phyloP scores from a whole-genome alignment of 208 protist genomes.

The Naegleria gruberi region DNA sequence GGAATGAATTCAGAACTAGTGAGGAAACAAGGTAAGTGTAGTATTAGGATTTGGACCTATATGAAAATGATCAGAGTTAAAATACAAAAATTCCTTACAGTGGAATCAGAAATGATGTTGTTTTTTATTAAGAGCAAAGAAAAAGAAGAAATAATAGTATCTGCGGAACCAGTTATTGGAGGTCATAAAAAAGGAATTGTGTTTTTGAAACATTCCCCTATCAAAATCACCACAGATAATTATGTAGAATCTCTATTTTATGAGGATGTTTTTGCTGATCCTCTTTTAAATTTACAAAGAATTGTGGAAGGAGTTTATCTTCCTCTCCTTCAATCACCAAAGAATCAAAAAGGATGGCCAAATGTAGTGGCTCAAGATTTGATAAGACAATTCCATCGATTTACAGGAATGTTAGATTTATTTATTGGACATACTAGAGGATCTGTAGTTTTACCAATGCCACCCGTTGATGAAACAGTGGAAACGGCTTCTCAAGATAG shows the following conservation, averaged over 20 bases:
- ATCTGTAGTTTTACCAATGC: conserved; percentile 21
- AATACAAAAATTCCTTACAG: background rate
- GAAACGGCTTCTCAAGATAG: conserved; percentile 6
- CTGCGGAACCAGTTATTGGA: background rate
- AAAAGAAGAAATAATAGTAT: background rate
- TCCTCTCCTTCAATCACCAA: conserved; percentile 11
- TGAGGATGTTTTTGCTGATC: background rate
- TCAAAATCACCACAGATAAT: background rate
- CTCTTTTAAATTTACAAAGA: background rate
- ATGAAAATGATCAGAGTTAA: background rate
- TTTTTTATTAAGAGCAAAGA: background rate
- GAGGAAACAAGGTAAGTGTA: background rate
- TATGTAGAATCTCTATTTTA: background rate
- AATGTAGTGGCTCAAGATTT: conserved; percentile 27
- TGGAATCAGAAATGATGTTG: background rate
- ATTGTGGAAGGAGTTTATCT: conserved; percentile 23
- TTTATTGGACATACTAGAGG: conserved; percentile 27
- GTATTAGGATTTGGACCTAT: background rate
- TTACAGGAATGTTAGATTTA: conserved; percentile 25
- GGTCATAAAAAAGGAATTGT: background rate
- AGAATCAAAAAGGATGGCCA: conserved; percentile 26
- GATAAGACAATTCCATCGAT: conserved; percentile 27
- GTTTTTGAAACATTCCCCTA: background rate
- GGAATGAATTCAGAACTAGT: background rate
- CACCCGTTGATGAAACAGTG: background rate